Base-by-base conservation (phyloP, 2,329 filamentous ascomycete species). In the Ascochyta pisi region DNA sequence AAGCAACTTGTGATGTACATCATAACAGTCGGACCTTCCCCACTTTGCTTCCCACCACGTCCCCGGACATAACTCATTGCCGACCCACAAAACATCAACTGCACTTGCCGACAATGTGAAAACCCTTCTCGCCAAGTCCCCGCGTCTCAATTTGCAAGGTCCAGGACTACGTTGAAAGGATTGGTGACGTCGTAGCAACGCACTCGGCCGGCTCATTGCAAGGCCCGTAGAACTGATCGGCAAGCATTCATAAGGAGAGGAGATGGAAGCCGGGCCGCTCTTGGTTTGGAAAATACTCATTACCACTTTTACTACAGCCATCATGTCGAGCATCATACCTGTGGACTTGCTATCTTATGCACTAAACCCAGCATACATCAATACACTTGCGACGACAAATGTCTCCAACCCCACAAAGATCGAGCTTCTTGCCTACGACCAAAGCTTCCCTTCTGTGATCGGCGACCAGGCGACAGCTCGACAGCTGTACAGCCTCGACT, bases 351-450 rank as follows among this genome's bases (percentile, higher is more conserved):
- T 72, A 24, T 63, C 69, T 2, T 66, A 64, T 29, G 73, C 73
- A 10, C 71, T 66, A 13, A 68, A 74, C 38, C 63, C 69, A 3
- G 52, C 45, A 22, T 76, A 74, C 39, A 66, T 76, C 23, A 58
- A 57, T 33, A 65, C 57, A 2, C 62, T 74, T 7, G 61, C 67
- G 3, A 64, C 70, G 1, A 70, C 66, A 22, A 73, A 73, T 47
- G 51, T 60, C 8, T 62, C 69, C 2, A 75, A 73, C 41, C 70
- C 75, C 3, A 62, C 54, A 9, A 70, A 68, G 4, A 74, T 78
- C 7, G 62, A 66, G 3, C 71, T 78, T n/a, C 63, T 77, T 2
- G 66, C 74, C 6, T 78, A 75, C 56, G 68, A 78, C 37, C 50
- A 65, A 1, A 64, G 59, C n/a, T 75, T 76, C 50, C 56, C 58